Percentiles rank a stretch among this genome's conserved stretches.
Evolutionary conservation across 768 basidiomycete species (phyloP).

Genomic region (Lactarius hatsudake): DNA sequence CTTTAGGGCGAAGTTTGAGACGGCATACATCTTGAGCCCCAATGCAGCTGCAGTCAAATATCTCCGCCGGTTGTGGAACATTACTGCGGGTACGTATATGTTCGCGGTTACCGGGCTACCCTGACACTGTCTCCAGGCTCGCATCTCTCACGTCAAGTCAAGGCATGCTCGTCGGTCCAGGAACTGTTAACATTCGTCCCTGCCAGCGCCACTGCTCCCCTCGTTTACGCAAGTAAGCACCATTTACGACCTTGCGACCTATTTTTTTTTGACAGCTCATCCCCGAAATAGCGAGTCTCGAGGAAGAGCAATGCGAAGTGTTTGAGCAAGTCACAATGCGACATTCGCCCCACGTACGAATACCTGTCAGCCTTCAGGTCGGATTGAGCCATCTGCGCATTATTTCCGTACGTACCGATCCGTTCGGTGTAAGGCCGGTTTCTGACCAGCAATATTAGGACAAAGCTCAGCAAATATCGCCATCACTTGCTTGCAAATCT

Average conservation of each 20-base stretch:
- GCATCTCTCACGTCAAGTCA: slow-evolving; percentile 36
- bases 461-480: slow-evolving; percentile 70
- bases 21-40: slow-evolving; percentile 68
- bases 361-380: slow-evolving; percentile 69
- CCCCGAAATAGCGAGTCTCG: slow-evolving; percentile 49
- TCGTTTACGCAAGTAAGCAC: slow-evolving; percentile 55
- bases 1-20: slow-evolving; percentile 57
- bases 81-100: slow-evolving; percentile 48
- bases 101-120: background rate
- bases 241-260: background rate
- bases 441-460: slow-evolving; percentile 40
- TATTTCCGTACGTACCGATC: slow-evolving; percentile 55
- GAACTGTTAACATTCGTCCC: slow-evolving; percentile 60
- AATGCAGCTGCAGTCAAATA: slow-evolving; percentile 71
- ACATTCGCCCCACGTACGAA: slow-evolving; percentile 58
- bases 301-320: slow-evolving; percentile 51
- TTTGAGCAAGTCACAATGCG: slow-evolving; percentile 70
- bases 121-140: slow-evolving; percentile 2
- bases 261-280: slow-evolving; percentile 10
- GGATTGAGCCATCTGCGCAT: slow-evolving; percentile 71
- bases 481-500: slow-evolving; percentile 65
- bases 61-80: slow-evolving; percentile 71
- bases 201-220: slow-evolving; percentile 42
- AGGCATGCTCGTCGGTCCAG: slow-evolving; percentile 59
- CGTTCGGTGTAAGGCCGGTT: background rate